phyloP scores from a whole-genome alignment of 495 filamentous ascomycete genomes.

The Glarea lozoyensis region DNA sequence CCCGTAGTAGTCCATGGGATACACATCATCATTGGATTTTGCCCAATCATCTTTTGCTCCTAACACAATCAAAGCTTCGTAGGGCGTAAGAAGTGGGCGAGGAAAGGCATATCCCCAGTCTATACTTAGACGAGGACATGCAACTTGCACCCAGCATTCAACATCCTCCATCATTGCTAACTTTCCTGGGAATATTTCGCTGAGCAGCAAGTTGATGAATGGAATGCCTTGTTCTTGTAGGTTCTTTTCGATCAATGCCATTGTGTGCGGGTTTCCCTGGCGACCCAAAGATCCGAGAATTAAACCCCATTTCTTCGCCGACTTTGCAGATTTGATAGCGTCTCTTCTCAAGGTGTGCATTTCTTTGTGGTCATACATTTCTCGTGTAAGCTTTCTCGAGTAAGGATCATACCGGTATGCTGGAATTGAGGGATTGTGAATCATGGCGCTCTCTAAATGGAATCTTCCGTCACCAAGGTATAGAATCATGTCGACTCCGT shows the following conservation, averaged over 20 bases:
- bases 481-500: constrained; percentile 64
- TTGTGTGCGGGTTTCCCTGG: constrained; percentile 91
- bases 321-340: constrained; percentile 65
- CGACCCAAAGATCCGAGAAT: constrained; percentile 88
- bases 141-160: constrained; percentile 96
- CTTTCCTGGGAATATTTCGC: constrained; percentile 94
- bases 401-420: constrained; percentile 98
- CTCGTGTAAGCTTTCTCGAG: constrained; percentile 78
- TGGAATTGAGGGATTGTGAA: constrained; percentile 83
- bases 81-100: constrained; percentile 80
- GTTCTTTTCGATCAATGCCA: constrained; percentile 73
- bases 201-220: constrained; percentile 73
- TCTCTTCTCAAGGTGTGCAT: constrained; percentile 73
- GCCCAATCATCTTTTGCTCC: constrained; percentile 71
- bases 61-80: constrained; percentile 86
- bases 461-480: constrained; percentile 96
- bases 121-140: constrained; percentile 88
- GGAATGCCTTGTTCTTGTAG: constrained; percentile 60
- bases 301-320: constrained; percentile 81
- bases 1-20: constrained; percentile 97
- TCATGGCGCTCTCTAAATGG: constrained; percentile 97
- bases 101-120: constrained; percentile 98
- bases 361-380: constrained; percentile 81
- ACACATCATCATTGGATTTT: constrained; percentile 56
- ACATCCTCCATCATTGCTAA: constrained; percentile 85